Evolutionary conservation across 495 filamentous ascomycete species (phyloP).

Genomic region (Daldinia bambusicola): DNA sequence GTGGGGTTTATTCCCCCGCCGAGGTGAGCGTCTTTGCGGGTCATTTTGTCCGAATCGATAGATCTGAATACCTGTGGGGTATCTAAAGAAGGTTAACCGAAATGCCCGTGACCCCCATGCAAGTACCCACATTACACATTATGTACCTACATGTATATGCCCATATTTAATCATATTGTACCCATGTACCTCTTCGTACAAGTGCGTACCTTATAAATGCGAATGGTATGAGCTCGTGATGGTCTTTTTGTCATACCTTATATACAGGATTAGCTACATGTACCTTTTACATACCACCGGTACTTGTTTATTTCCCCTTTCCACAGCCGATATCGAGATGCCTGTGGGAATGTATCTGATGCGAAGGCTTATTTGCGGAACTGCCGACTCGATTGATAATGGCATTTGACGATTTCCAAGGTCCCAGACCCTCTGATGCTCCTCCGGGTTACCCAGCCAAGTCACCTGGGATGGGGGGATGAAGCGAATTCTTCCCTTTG

Average conservation of each 20-base stretch:
- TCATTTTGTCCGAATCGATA: neutral
- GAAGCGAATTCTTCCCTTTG: slow-evolving; percentile 31
- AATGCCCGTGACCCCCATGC: slow-evolving; percentile 27
- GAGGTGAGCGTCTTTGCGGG: slow-evolving; percentile 30
- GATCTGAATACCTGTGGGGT: too few species aligned
- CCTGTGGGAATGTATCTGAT: slow-evolving; percentile 16
- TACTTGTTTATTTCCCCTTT: slow-evolving; percentile 1
- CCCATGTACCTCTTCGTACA: too few species aligned
- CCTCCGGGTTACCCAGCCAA: slow-evolving; percentile 28
- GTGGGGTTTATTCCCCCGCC: too few species aligned
- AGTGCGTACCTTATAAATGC: too few species aligned
- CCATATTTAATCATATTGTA: too few species aligned
- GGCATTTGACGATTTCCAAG: slow-evolving; percentile 27
- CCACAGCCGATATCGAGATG: neutral
- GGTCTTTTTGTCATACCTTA: slow-evolving; percentile 1
- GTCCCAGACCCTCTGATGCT: slow-evolving; percentile 29
- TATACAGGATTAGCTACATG: too few species aligned
- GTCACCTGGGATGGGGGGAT: slow-evolving; percentile 34
- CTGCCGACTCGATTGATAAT: neutral
- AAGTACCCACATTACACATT: slow-evolving; percentile 5
- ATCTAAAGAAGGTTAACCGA: slow-evolving; percentile 36
- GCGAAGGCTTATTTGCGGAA: slow-evolving; percentile 14
- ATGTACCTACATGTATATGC: slow-evolving; percentile 15
- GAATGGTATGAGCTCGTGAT: slow-evolving; percentile 4
- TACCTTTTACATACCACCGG: neutral